These are phyloP conservation scores for Immersiella caudata DNA, from an alignment of 495 filamentous ascomycete genomes.

Conservation along the genomic window DNA sequence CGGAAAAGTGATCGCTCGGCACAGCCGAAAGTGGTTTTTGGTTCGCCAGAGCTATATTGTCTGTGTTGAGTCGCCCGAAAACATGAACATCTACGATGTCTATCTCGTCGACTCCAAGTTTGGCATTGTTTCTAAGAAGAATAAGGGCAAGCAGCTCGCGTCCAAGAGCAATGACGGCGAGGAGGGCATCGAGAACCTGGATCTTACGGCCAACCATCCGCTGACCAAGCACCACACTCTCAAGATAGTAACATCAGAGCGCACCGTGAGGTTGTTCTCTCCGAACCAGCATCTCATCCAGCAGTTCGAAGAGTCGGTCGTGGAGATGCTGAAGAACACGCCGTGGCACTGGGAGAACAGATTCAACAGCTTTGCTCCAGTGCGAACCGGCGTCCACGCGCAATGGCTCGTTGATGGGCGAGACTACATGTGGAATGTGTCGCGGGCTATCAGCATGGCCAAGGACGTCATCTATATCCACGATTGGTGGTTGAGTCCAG, in stretches of 20 bases:
- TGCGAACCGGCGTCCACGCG: slow-evolving; percentile 82
- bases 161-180: slow-evolving; percentile 56
- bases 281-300: slow-evolving; percentile 85
- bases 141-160: slow-evolving; percentile 65
- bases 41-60: slow-evolving; percentile 98
- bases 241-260: slow-evolving; percentile 81
- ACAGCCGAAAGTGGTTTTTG: slow-evolving; percentile 94
- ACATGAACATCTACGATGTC: slow-evolving; percentile 99
- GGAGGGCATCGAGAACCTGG: slow-evolving; percentile 39
- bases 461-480: slow-evolving; percentile 99
- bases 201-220: slow-evolving; percentile 59
- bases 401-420: slow-evolving; percentile 97
- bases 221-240: slow-evolving; percentile 76
- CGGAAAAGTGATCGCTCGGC: slow-evolving; percentile 71
- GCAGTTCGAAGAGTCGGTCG: slow-evolving; percentile 92
- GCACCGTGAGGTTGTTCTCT: slow-evolving; percentile 87
- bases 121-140: slow-evolving; percentile 72
- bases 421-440: slow-evolving; percentile 99
- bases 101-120: slow-evolving; percentile 91
- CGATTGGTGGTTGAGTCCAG: slow-evolving; percentile 98
- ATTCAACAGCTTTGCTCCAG: slow-evolving; percentile 92
- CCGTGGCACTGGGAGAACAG: slow-evolving; percentile 81
- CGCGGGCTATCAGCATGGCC: slow-evolving; percentile 94
- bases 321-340: slow-evolving; percentile 77
- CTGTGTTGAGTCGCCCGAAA: slow-evolving; percentile 95